Percentiles rank a stretch among this genome's conserved stretches.
Evolutionary conservation across 441 rosid genomes (phyloP).

Genomic region (Arabidopsis lyrata): DNA sequence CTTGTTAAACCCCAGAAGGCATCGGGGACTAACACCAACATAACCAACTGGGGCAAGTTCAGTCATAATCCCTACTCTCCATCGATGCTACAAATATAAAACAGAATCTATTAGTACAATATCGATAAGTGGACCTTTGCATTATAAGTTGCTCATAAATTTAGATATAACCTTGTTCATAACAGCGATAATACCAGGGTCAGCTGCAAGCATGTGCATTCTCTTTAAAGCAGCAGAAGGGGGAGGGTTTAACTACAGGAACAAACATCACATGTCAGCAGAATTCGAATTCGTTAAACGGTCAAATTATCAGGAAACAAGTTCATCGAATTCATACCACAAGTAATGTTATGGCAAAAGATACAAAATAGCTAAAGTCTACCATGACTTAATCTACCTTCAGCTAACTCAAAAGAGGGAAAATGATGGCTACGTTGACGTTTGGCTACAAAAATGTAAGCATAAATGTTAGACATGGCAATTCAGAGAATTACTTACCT

Average conservation of each 20-base stretch:
- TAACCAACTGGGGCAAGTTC: conserved; percentile 99
- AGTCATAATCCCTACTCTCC: conserved; percentile 91
- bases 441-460: background rate
- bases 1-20: conserved; percentile 91
- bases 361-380: background rate
- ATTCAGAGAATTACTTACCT: conserved; percentile 49
- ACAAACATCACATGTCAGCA: conserved; percentile 1
- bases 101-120: conserved; percentile 22
- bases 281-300: background rate
- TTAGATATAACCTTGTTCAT: conserved; percentile 79
- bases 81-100: conserved; percentile 68
- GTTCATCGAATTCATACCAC: background rate
- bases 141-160: conserved; percentile 14
- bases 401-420: background rate
- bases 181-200: conserved; percentile 90
- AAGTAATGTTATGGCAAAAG: background rate
- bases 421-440: background rate
- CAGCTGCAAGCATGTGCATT: conserved; percentile 98
- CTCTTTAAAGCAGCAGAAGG: conserved; percentile 85
- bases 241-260: conserved; percentile 76
- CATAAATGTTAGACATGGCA: background rate
- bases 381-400: background rate
- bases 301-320: background rate
- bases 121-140: background rate
- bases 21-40: conserved; percentile 91